Evolutionary conservation across 2,329 filamentous ascomycete species (phyloP), one percentile per base, ranked within the genome.

Genomic region (Kalmusia sp.): DNA sequence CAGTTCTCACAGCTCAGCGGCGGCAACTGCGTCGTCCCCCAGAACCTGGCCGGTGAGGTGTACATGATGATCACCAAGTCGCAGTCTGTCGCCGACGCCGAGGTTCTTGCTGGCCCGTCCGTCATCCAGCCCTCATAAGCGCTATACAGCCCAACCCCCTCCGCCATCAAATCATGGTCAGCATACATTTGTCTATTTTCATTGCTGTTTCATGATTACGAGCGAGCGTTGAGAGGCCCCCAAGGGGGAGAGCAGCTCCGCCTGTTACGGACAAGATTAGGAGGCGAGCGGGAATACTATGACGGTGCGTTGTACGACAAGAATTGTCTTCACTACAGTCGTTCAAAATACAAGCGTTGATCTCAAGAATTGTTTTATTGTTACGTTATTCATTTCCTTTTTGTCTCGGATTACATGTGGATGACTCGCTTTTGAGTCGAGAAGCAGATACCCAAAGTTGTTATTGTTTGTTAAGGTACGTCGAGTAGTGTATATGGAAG

Each of bases 21-120:
- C 35, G 79, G 79, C 35, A 81, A 77, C 57, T 91, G 88, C 71
- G 74, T 77, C 39, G 81, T 90, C 22, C 88, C 88, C 12, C 80
- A 84, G 64, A 81, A 81, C 65, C 74, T 90, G 37, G 78, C 80
- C 7, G 88, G 88, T 40, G 78, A 89, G 58, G 83, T 84, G 44
- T 91, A 89, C 74, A 80, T 91, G 65, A 85, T 86, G 64, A 79
- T 91, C 61, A 84, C 87, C 50, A 88, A 73, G 65, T 63, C 65
- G 24, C 45, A 73, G 58, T 69, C 71, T 12, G 50, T 70, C 19
- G 58, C 58, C 47, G 72, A 75, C 44, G 57, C 61, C 33, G 86
- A 87, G 62, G 85, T 86, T 41, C 77, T 90, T 59, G 87, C 88
- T 62, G 88, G 71, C 12, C 71, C 71, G 25, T 72, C 70, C 21